Evolutionary conservation across 2,329 filamentous ascomycete species (phyloP), one percentile per base, ranked within the genome.

Genomic region (Eutypella sp.): DNA sequence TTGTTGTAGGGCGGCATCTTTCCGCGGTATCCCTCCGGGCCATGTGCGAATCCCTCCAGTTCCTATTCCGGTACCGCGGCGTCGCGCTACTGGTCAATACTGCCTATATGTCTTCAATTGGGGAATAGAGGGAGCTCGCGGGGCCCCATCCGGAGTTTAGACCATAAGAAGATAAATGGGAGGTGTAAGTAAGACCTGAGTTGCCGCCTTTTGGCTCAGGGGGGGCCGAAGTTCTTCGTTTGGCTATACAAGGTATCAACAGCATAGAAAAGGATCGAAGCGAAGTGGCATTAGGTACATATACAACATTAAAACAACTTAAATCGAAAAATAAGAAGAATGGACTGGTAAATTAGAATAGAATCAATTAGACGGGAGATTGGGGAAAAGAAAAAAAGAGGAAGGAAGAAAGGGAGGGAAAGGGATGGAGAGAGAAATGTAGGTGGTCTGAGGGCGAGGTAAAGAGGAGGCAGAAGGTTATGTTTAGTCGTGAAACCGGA

Each of bases 1-100:
- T 48, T 60, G 10, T 20, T 18, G 7, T 19, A 7, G 25, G 25
- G 13, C 13, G 13, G 25, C 25, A 7, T 29, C 13, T 37, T 13
- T 19, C 11, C n/a, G 34, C 36, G 16, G 36, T 19, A 13, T 22
- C 18, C 18, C 11, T 19, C 36, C 19, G 23, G 19, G 36, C 36
- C 36, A 39, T 39, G 20, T 39, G 19, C 5, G 18, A 22, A 5
- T 24, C 9, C n/a, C 31, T 34, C 18, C 31, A 34, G 31, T 16
- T 34, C 23, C 20, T 22, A 39, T 23, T 22, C n/a, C 19, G 11
- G 20, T 10, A 13, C 3, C 9, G 13, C 29, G 29, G 16, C 16
- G 29, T 33, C 16, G 29, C 29, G 29, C 13, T 33, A 15, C 5
- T 6, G 16, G 29, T 7, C 16, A 15, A 33, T n/a, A n/a, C n/a